Evolutionary conservation across 768 basidiomycete species (phyloP).

Genomic region (Boletales sp.): DNA sequence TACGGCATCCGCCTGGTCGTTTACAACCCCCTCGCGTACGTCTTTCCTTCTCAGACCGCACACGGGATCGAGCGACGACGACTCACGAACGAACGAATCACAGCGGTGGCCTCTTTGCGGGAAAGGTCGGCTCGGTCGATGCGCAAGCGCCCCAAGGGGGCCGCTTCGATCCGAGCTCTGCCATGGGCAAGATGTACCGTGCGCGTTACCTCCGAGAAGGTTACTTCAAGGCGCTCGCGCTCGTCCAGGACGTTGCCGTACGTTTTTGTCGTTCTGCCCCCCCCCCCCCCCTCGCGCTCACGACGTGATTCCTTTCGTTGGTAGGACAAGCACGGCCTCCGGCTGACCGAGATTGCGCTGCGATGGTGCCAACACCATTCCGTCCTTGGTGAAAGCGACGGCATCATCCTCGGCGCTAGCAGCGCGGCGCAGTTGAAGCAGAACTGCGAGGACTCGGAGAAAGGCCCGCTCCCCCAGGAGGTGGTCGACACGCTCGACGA

Average conservation of each 20-base stretch:
- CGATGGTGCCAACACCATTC: conserved; percentile 65
- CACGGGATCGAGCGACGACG: no score
- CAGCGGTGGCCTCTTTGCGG: conserved; percentile 34
- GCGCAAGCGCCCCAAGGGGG: conserved; percentile 33
- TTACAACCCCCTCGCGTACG: conserved; percentile 53
- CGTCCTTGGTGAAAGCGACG: conserved; percentile 39
- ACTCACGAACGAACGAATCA: no score
- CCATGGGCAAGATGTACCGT: conserved; percentile 44
- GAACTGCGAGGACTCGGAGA: conserved; percentile 45
- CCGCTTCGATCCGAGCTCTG: conserved; percentile 38
- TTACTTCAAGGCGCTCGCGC: conserved; percentile 41
- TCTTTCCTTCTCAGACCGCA: no score
- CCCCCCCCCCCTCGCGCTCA: background rate
- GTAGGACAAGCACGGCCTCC: conserved; percentile 44
- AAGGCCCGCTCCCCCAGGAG: conserved; percentile 52
- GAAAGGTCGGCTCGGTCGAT: conserved; percentile 40
- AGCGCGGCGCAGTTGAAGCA: conserved; percentile 41
- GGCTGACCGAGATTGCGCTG: conserved; percentile 51
- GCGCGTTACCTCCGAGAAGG: conserved; percentile 41
- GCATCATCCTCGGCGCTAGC: conserved; percentile 48
- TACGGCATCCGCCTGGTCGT: conserved; percentile 54
- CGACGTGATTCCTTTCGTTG: background rate
- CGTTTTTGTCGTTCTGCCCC: no score
- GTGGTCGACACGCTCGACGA: conserved; percentile 50
- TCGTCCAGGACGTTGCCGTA: conserved; percentile 40